These are phyloP conservation scores for Rhododendron simsii DNA, from an alignment of 148 eudicot genomes.

Conservation along the genomic window DNA sequence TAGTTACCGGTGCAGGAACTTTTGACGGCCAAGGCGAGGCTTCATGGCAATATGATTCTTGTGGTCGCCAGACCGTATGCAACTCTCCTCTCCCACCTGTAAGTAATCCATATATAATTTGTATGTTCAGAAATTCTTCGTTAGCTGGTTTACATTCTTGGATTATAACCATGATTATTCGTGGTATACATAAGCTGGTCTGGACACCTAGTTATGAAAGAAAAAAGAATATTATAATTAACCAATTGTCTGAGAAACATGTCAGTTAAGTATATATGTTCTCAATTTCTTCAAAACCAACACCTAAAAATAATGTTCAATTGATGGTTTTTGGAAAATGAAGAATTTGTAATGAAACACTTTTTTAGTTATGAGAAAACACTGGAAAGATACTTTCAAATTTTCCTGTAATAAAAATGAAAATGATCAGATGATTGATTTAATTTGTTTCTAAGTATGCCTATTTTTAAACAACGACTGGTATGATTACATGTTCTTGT, in stretches of 20 bases:
- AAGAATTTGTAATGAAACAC: neutral
- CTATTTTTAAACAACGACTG: neutral
- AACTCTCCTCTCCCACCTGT: slow-evolving; percentile 2
- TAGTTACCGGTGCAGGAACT: neutral
- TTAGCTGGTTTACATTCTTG: no score
- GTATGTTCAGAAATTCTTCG: neutral
- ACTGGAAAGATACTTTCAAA: neutral
- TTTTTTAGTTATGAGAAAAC: neutral
- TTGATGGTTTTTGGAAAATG: no score
- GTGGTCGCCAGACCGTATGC: neutral
- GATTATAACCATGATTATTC: neutral
- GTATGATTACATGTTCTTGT: neutral
- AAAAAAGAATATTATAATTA: no score
- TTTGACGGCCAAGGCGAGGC: neutral
- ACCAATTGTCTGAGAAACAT: no score
- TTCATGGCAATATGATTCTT: neutral
- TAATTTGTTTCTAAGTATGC: neutral
- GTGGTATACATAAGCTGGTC: no score
- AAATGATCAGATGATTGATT: no score
- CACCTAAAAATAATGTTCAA: no score
- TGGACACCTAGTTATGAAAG: neutral
- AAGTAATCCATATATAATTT: neutral
- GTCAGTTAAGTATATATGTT: no score
- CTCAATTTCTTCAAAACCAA: no score
- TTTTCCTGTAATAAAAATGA: neutral